Conservation (phyloP, 192 early-diverging fungal genomes). For the Powellomyces hirtus region DNA sequence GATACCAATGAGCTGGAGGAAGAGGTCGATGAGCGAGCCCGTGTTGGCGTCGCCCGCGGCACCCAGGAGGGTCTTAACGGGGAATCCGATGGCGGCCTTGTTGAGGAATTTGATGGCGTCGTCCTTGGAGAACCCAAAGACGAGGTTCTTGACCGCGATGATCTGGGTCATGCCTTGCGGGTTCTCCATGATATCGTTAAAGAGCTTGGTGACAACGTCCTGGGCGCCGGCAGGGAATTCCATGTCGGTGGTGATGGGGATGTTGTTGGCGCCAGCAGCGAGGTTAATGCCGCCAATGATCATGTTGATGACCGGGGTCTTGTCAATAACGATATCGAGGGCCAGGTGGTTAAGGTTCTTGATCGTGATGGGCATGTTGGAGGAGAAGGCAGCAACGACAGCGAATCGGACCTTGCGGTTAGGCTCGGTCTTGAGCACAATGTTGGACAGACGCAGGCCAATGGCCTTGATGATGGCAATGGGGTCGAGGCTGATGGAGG, state of each 20-base stretch:
- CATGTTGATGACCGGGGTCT: neutral
- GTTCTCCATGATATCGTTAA: conserved; percentile 10
- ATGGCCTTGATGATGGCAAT: conserved; percentile 16
- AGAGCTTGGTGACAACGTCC: conserved; percentile 21
- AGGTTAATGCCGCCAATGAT: conserved; percentile 2
- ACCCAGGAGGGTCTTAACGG: conserved; percentile 20
- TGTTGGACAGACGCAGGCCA: conserved; percentile 9
- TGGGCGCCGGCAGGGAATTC: conserved; percentile 10
- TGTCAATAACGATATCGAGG: conserved; percentile 8
- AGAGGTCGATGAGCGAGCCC: neutral
- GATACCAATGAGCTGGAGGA: conserved; percentile 13
- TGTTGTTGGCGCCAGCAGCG: conserved; percentile 18
- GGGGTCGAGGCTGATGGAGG: conserved; percentile 1
- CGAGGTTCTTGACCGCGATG: conserved; percentile 11
- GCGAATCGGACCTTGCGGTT: conserved; percentile 7
- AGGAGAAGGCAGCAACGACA: conserved; percentile 18
- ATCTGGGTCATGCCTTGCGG: conserved; percentile 3
- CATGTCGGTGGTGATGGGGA: conserved; percentile 17
- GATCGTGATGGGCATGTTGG: conserved; percentile 23
- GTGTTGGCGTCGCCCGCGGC: conserved; percentile 1
- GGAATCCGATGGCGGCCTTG: conserved; percentile 6
- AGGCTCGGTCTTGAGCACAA: conserved; percentile 17
- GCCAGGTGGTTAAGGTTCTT: conserved; percentile 29
- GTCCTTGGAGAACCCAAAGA: conserved; percentile 26
- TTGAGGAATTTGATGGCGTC: conserved; percentile 19